A percentile compares a stretch with the other conserved stretches of the same genome.
These are phyloP conservation scores for Rutstroemia sp. DNA, from an alignment of 2,329 filamentous ascomycete genomes.

Conservation along the genomic window DNA sequence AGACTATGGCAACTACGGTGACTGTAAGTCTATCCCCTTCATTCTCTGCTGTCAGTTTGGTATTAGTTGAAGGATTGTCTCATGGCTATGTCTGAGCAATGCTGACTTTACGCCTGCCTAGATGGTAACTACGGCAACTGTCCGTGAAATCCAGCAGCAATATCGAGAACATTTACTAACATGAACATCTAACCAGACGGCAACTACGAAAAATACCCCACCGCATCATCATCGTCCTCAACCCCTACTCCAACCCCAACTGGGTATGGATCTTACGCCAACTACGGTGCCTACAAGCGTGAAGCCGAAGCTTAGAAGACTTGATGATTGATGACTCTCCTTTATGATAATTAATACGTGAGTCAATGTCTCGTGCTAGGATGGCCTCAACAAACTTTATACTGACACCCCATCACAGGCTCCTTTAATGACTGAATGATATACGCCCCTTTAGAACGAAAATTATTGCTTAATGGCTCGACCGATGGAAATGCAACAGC, in stretches of 20 bases:
- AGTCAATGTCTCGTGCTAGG: neutral
- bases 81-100: neutral
- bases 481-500: neutral
- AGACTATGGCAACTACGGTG: conserved; percentile 1
- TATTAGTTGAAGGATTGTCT: neutral
- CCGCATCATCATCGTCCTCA: neutral
- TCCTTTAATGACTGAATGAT: conserved; percentile 11
- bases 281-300: conserved; percentile 5
- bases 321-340: neutral
- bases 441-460: conserved; percentile 5
- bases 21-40: neutral
- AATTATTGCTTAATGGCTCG: neutral
- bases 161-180: neutral
- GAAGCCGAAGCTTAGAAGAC: neutral
- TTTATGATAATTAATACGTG: conserved; percentile 2
- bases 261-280: conserved; percentile 9
- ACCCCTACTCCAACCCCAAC: neutral
- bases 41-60: neutral
- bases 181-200: neutral
- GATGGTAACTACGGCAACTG: conserved; percentile 4
- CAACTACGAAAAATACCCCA: conserved; percentile 4
- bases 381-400: too few relatives aligned
- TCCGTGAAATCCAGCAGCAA: neutral
- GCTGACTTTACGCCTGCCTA: neutral
- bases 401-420: neutral